Evolutionary conservation across 2,329 filamentous ascomycete species (phyloP).

Genomic region (Aspergillus ochraceoroseus): DNA sequence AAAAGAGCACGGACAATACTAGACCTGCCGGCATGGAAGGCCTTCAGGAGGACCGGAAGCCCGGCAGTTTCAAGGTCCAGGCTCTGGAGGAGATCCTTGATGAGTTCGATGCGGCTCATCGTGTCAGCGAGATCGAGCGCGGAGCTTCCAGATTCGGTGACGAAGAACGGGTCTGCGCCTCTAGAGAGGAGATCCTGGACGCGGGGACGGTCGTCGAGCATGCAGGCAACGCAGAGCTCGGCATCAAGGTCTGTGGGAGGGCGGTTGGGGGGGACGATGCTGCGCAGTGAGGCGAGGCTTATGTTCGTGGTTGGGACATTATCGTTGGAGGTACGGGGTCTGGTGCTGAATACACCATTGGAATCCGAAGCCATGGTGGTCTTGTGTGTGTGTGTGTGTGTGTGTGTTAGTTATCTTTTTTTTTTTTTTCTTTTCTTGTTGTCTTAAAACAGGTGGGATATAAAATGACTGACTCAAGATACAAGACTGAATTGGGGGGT

Average conservation of each 20-base stretch:
- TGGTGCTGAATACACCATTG: too few relatives aligned
- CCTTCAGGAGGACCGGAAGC: constrained; percentile 10
- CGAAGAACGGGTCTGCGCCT: constrained; percentile 13
- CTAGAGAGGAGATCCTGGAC: constrained; percentile 9
- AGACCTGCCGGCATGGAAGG: constrained; percentile 6
- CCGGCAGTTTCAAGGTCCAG: constrained; percentile 9
- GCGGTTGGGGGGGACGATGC: background rate
- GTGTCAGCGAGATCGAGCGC: constrained; percentile 16
- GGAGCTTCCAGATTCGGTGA: constrained; percentile 6
- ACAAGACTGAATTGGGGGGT: too few relatives aligned
- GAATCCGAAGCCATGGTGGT: too few relatives aligned
- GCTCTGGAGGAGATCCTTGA: constrained; percentile 11
- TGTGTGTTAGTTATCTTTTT: too few relatives aligned
- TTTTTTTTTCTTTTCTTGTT: too few relatives aligned
- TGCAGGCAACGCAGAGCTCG: constrained; percentile 13
- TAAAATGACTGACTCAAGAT: too few relatives aligned
- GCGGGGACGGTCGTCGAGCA: constrained; percentile 5
- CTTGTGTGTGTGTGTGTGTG: too few relatives aligned
- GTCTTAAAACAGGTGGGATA: too few relatives aligned
- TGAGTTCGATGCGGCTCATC: constrained; percentile 6
- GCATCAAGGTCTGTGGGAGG: background rate
- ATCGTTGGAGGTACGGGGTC: too few relatives aligned
- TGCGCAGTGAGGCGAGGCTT: background rate
- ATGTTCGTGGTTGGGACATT: too few relatives aligned
- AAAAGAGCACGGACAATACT: constrained; percentile 14